Conservation (phyloP, 108 stramenopile species). For the Nitzschia sp. region DNA sequence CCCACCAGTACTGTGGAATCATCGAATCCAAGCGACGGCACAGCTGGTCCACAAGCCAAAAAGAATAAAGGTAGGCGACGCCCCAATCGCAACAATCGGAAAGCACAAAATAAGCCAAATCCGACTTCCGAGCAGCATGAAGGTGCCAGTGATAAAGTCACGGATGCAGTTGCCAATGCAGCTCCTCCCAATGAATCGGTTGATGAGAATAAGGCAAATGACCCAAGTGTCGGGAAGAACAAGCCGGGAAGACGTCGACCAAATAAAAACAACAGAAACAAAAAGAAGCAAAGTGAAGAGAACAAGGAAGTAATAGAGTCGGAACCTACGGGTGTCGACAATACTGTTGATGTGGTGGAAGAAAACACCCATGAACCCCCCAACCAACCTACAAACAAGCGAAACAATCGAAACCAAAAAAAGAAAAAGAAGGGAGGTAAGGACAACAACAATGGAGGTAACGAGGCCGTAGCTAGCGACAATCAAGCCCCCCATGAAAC, state of each 20-base stretch:
- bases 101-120: background rate
- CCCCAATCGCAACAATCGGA: background rate
- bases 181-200: background rate
- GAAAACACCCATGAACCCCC: no score
- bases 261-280: conserved; percentile 28
- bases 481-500: background rate
- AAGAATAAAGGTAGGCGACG: no score
- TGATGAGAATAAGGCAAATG: background rate
- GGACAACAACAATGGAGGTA: conserved; percentile 7
- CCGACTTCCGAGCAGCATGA: background rate
- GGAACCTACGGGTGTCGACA: no score
- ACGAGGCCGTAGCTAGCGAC: background rate
- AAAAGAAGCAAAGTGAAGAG: conserved; percentile 13
- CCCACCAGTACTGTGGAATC: no score
- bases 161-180: no score
- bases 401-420: background rate
- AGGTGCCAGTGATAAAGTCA: no score
- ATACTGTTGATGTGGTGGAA: no score
- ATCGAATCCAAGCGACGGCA: no score
- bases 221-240: background rate
- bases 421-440: background rate
- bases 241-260: background rate
- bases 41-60: no score
- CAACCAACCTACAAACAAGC: background rate
- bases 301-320: background rate